These are phyloP conservation scores for Talaromyces sp. DNA, from an alignment of 2,329 filamentous ascomycete genomes.

Conservation along the genomic window DNA sequence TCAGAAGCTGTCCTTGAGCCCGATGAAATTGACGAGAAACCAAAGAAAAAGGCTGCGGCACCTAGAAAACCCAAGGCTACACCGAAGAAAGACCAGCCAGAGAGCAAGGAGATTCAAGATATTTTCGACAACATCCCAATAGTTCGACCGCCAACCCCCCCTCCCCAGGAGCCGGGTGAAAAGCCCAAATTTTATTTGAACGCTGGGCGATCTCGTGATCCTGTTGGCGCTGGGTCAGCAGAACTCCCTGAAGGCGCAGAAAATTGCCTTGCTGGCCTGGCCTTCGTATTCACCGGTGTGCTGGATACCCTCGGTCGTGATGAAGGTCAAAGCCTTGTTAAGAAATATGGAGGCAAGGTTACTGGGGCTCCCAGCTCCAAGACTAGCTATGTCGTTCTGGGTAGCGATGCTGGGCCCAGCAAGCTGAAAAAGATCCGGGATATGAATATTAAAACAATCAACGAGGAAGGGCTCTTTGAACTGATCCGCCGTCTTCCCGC, in stretches of 20 bases:
- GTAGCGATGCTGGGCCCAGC: constrained; percentile 84
- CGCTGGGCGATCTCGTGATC: constrained; percentile 55
- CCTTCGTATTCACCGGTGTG: constrained; percentile 93
- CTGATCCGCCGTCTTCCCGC: constrained; percentile 77
- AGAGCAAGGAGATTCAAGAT: constrained; percentile 68
- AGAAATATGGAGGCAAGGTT: constrained; percentile 89
- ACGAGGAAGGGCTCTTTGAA: constrained; percentile 86
- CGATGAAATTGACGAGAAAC: constrained; percentile 52
- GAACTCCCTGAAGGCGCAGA: constrained; percentile 79
- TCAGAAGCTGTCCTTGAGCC: constrained; percentile 51
- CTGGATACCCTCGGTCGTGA: constrained; percentile 75
- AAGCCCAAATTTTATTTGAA: constrained; percentile 71
- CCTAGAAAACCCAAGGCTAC: constrained; percentile 50
- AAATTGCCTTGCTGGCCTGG: constrained; percentile 83
- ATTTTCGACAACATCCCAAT: constrained; percentile 86
- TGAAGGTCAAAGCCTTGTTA: constrained; percentile 79
- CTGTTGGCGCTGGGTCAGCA: constrained; percentile 57
- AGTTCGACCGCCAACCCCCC: constrained; percentile 77
- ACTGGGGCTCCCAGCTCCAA: constrained; percentile 82
- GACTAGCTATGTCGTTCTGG: constrained; percentile 89
- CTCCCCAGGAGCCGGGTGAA: constrained; percentile 58
- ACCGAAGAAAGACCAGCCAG: constrained; percentile 62
- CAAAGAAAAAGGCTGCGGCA: constrained; percentile 30
- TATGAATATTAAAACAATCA: constrained; percentile 80
- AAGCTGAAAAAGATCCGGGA: constrained; percentile 83